Conservation (phyloP, 139 green algal species). For the Coelastrella sp. region DNA sequence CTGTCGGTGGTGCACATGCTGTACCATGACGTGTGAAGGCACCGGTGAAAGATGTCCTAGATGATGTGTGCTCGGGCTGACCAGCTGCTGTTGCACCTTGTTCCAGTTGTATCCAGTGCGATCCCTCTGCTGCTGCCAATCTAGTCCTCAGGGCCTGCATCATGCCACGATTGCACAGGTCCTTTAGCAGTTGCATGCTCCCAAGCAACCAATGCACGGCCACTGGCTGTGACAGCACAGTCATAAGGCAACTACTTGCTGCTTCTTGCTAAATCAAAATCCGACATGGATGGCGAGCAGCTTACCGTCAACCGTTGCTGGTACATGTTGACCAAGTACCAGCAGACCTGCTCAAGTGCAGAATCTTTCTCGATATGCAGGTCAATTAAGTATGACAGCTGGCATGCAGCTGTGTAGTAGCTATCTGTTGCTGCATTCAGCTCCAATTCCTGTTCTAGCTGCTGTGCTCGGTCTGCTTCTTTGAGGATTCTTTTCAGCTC, state of each 20-base stretch:
- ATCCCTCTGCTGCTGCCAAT: not conserved
- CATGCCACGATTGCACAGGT: not conserved
- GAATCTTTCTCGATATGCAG: constrained; percentile 1
- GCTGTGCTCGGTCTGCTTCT: constrained; percentile 33
- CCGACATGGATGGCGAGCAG: too few species aligned
- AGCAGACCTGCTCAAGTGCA: not conserved
- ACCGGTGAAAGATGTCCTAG: not conserved
- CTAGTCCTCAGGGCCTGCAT: constrained; percentile 1
- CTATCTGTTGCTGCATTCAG: not conserved
- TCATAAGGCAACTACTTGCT: too few species aligned
- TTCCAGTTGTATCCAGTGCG: constrained; percentile 29
- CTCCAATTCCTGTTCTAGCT: constrained; percentile 33
- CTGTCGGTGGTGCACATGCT: too few species aligned
- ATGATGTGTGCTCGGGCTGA: not conserved
- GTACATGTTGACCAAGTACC: not conserved
- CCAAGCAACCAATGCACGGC: too few species aligned
- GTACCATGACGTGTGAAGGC: too few species aligned
- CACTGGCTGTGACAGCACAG: too few species aligned
- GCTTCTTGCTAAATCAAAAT: too few species aligned
- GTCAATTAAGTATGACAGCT: constrained; percentile 46
- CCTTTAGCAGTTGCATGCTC: too few species aligned
- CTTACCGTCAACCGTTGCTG: constrained; percentile 5
- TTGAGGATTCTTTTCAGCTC: constrained; percentile 23
- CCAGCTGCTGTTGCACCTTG: not conserved
- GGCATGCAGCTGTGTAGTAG: not conserved